Base-by-base conservation (phyloP, 805 yeast genomes). In the Saccharomycopsis synnaedendra region DNA sequence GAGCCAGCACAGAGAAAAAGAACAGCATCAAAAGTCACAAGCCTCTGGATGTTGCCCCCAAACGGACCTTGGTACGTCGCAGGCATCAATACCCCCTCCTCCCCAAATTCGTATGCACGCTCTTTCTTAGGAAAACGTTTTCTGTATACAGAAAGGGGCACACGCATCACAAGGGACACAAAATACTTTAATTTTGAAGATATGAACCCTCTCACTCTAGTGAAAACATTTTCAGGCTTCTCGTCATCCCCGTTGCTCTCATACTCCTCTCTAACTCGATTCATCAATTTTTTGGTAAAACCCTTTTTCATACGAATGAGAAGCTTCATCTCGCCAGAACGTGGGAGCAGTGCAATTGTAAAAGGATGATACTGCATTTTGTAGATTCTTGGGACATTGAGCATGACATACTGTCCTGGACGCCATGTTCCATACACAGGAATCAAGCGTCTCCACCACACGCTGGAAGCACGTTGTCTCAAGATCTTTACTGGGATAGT, bases 331-430 rank as follows among this genome's bases (percentile, higher is more conserved):
- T 64, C 66, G 2, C 68, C 68, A 2, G 65, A 48, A 5, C 60
- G 66, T 8, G 71, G 58, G 36, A 69, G 54, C 44, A 70, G 65
- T 3, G 69, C 57, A 44, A 72, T 68, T 3, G 76, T 70, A 56
- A 72, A 72, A 1, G 78, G 78, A 55, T 72, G 78, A 51, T 61
- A 62, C 51, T 71, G 74, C 39, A 68, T 55, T 5, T 55, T 51
- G 3, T 62, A 59, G 11, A 71, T 66, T 46, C 64, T 63, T 4
- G 64, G 56, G 5, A 72, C 71, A 43, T 63, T 68, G n/a, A 72
- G 56, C 37, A 60, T 62, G 8, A 71, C 63, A 54, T 72, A 74
- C 55, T 70, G 75, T 3, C 77, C 77, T 0, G 76, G 66, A 45
- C 62, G 62, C 78, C 78, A 72, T 11, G 61, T 60, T 27, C 68